phyloP scores from a whole-genome alignment of 208 protist species.

The Angomonas ambiguus region DNA sequence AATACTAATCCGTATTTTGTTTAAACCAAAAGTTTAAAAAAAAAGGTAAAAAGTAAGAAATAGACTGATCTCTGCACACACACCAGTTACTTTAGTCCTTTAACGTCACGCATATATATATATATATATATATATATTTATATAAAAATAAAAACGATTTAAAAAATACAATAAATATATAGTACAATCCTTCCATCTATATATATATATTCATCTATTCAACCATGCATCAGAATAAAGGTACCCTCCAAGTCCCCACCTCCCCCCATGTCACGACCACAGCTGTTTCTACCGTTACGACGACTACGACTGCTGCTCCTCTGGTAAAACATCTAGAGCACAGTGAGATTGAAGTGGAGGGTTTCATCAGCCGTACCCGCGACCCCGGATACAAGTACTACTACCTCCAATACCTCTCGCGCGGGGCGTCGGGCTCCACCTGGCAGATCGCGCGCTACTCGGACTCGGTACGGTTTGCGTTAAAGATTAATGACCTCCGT shows the following conservation, averaged over 20 bases:
- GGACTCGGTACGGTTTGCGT: conserved; percentile 13
- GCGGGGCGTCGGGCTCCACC: conserved; percentile 24
- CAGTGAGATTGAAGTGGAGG: not conserved
- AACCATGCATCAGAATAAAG: not conserved
- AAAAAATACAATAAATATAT: not conserved
- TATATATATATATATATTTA: not conserved
- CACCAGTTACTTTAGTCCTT: too few relatives aligned
- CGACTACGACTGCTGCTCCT: not conserved
- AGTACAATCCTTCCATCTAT: not conserved
- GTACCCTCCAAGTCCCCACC: too few relatives aligned
- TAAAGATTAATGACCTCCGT: conserved; percentile 24
- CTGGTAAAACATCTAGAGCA: not conserved
- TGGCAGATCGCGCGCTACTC: conserved; percentile 19
- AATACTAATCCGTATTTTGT: too few relatives aligned
- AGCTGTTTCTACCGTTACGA: too few relatives aligned
- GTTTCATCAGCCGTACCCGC: not conserved
- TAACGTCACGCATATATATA: not conserved
- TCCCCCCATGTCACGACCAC: too few relatives aligned
- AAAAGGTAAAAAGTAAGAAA: too few relatives aligned
- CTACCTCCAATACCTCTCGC: conserved; percentile 26
- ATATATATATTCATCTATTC: not conserved
- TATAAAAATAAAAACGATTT: not conserved
- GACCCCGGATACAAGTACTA: conserved; percentile 16
- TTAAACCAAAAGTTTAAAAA: too few relatives aligned
- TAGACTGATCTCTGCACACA: too few relatives aligned